Evolutionary conservation across 1,284 basidiomycete species (phyloP), one percentile per base, ranked within the genome.

Genomic region (Vanrija pseudolonga): DNA sequence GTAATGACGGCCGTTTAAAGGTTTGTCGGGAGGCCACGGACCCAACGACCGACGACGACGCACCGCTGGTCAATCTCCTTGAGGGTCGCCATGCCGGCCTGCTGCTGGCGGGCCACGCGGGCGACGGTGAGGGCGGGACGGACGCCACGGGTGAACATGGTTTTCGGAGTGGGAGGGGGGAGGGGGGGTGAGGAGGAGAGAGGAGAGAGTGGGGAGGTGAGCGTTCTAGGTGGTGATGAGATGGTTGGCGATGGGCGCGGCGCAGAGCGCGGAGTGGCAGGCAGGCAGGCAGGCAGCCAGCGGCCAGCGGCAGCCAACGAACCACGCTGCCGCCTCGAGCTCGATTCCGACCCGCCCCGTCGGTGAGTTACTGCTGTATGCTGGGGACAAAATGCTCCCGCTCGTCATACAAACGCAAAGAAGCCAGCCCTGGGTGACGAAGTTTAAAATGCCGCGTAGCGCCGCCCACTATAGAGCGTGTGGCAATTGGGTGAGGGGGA

Each of bases 51-150:
- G n/a, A n/a, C n/a, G n/a, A n/a, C n/a, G 41, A 74, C 76, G 57
- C 64, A 76, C 72, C 95, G 88, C 77, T 90, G 79, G 82, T 98
- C 96, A 71, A 98, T 89, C 81, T 98, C 95, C 72, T 93, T 88
- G 65, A 98, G 87, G 57, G 95, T 97, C 47, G 93, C 94, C 90
- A 94, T 93, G 77, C 92, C 91, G 65, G 84, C 66, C 84, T 82
- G 81, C 76, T 83, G 78, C 67, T 81, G 80, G 57, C 80, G 73
- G 76, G 83, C 81, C 54, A 79, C 81, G 52, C 70, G 69, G 56
- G 69, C 72, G 60, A 68, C 68, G 58, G 64, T 82, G 78, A 78
- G 84, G 82, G 72, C 72, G 49, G 74, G 83, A 79, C 74, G 87
- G 79, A 72, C 85, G 80, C 78, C 81, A 78, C 88, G 84, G 74